These are phyloP conservation scores for Datura wrightii DNA, from an alignment of 257 asterid genomes.

Conservation along the genomic window DNA sequence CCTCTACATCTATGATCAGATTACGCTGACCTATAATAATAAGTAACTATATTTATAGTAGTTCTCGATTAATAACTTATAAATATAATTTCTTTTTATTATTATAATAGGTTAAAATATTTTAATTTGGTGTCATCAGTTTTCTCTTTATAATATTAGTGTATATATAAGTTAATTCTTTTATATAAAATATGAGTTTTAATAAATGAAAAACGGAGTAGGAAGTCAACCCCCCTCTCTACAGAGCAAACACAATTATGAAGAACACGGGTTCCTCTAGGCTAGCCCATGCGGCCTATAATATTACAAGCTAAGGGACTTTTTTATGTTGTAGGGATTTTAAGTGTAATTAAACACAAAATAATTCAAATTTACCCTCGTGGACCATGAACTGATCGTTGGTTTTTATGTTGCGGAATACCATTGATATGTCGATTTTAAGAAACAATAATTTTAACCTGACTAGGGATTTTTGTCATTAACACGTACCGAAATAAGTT, in stretches of 20 bases:
- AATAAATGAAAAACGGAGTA: background rate
- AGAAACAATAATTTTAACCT: background rate
- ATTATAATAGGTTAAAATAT: background rate
- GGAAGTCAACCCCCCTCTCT: background rate
- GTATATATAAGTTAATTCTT: background rate
- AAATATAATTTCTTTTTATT: too few species aligned
- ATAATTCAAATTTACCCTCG: slow-evolving; percentile 9
- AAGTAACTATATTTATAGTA: background rate
- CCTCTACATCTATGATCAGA: background rate
- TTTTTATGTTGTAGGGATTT: background rate
- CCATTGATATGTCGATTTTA: background rate
- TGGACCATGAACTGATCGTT: background rate
- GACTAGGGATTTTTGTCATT: background rate
- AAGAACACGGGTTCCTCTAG: background rate
- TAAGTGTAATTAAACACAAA: slow-evolving; percentile 1
- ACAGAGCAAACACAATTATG: background rate
- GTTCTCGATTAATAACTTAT: background rate
- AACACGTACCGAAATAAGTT: background rate
- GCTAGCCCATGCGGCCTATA: background rate
- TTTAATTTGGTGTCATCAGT: background rate
- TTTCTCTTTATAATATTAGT: too few species aligned
- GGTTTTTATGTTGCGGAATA: background rate
- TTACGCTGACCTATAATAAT: background rate
- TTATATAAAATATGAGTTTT: background rate
- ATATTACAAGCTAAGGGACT: background rate